A percentile compares a stretch with the other conserved stretches of the same genome.
phyloP scores from a whole-genome alignment of 371 early-diverging fungal genomes.

The Syncephalastrum contaminatum region DNA sequence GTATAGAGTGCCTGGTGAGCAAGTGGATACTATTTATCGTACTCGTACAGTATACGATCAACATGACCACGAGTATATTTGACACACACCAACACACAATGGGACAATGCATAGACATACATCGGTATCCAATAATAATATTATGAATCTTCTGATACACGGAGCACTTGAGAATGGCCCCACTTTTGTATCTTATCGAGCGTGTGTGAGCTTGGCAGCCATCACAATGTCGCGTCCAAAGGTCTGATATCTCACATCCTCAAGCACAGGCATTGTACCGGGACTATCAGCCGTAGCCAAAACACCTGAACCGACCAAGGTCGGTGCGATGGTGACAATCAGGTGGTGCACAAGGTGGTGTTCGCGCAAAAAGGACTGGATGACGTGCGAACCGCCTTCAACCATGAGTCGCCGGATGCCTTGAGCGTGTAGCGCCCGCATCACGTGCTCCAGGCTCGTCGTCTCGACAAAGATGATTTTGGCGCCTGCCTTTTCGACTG shows the following conservation, averaged over 20 bases:
- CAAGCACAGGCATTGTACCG: not conserved
- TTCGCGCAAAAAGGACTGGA: slow-evolving; percentile 61
- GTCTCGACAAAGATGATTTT: slow-evolving; percentile 24
- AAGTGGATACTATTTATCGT: no score
- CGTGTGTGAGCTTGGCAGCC: slow-evolving; percentile 8
- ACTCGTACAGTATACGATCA: no score
- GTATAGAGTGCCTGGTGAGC: no score
- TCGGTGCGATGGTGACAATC: slow-evolving; percentile 81
- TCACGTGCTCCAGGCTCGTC: slow-evolving; percentile 11
- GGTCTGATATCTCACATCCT: slow-evolving; percentile 19
- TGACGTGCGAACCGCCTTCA: slow-evolving; percentile 89
- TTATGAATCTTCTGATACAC: no score
- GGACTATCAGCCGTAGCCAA: slow-evolving; percentile 6
- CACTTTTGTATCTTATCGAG: no score
- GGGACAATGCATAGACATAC: no score
- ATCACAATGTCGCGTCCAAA: slow-evolving; percentile 32
- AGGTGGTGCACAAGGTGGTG: slow-evolving; percentile 51
- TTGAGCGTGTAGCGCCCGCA: slow-evolving; percentile 20
- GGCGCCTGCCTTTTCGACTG: slow-evolving; percentile 50
- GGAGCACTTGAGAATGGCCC: no score
- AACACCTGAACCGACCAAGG: slow-evolving; percentile 67
- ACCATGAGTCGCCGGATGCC: slow-evolving; percentile 77
- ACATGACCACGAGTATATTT: no score
- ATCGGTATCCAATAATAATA: no score
- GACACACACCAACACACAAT: no score